A percentile compares a stretch with the other conserved stretches of the same genome.
phyloP scores from a whole-genome alignment of 805 yeast genomes.

The Ogataea corticis region DNA sequence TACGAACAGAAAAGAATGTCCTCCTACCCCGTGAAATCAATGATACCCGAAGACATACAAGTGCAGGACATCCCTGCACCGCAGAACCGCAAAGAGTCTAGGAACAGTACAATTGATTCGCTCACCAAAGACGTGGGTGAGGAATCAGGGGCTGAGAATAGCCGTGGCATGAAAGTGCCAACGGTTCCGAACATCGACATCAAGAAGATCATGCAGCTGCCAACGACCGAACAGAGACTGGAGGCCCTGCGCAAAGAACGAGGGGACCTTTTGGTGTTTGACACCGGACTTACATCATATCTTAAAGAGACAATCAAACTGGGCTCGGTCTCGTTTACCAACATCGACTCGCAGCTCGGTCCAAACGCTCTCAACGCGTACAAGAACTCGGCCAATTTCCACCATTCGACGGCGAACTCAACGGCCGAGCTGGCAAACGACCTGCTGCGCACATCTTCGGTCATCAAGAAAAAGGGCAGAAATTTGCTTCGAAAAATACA shows the following conservation, averaged over 20 bases:
- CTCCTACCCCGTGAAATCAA: constrained; percentile 14
- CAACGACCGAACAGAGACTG: constrained; percentile 37
- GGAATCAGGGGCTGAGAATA: background rate
- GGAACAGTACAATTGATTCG: background rate
- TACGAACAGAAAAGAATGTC: constrained; percentile 10
- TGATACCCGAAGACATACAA: constrained; percentile 6
- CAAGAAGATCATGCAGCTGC: constrained; percentile 19
- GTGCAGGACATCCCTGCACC: background rate
- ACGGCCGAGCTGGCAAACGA: constrained; percentile 43
- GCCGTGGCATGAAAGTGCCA: background rate
- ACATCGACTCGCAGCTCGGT: constrained; percentile 36
- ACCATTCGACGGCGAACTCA: constrained; percentile 15
- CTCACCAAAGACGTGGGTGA: background rate
- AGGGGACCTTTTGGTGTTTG: constrained; percentile 42
- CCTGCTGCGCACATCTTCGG: constrained; percentile 37
- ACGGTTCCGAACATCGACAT: constrained; percentile 17
- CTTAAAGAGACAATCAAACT: constrained; percentile 29
- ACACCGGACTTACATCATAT: constrained; percentile 63
- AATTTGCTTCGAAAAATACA: constrained; percentile 28
- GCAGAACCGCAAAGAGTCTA: background rate
- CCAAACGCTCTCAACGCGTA: constrained; percentile 64
- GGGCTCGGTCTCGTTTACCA: constrained; percentile 17
- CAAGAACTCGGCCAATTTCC: constrained; percentile 53
- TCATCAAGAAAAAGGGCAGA: constrained; percentile 27
- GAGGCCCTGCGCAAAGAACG: constrained; percentile 44